Conservation (phyloP, 1,284 basidiomycete genomes). For the Ustilago esculenta region DNA sequence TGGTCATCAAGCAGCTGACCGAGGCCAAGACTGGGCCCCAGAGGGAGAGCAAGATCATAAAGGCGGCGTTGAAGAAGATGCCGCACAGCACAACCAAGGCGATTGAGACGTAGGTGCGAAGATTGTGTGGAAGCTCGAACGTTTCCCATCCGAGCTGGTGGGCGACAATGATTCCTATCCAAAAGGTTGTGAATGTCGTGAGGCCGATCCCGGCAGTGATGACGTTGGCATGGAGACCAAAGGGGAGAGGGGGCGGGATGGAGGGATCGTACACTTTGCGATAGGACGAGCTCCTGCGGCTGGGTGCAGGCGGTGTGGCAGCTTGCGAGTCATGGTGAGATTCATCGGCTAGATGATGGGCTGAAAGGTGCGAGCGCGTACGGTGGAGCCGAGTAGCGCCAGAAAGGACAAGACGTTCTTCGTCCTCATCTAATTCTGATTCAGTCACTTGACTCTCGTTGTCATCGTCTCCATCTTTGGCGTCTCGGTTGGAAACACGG, state of each 20-base stretch:
- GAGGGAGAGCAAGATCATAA: conserved; percentile 60
- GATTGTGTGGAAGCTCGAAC: conserved; percentile 58
- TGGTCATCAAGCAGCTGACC: conserved; percentile 63
- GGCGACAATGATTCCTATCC: conserved; percentile 58
- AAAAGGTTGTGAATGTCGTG: conserved; percentile 53
- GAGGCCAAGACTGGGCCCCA: conserved; percentile 66
- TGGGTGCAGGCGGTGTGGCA: conserved; percentile 6
- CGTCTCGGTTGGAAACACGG: not conserved
- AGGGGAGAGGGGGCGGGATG: conserved; percentile 62
- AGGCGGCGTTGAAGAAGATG: conserved; percentile 64
- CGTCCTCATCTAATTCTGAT: conserved; percentile 50
- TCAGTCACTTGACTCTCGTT: conserved; percentile 42
- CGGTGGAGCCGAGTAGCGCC: conserved; percentile 46
- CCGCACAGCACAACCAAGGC: conserved; percentile 52
- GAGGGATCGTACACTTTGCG: conserved; percentile 24
- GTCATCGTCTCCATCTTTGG: conserved; percentile 14
- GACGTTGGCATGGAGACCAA: conserved; percentile 63
- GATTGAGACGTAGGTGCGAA: conserved; percentile 38
- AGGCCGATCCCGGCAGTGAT: conserved; percentile 65
- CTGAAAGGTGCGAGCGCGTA: conserved; percentile 43
- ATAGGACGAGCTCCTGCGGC: conserved; percentile 26
- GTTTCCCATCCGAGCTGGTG: conserved; percentile 52
- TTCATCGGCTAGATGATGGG: conserved; percentile 11
- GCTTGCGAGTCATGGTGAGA: not conserved
- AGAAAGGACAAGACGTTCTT: conserved; percentile 44